These are phyloP conservation scores for Xylaria digitata DNA, from an alignment of 2,329 filamentous ascomycete species.

Conservation along the genomic window DNA sequence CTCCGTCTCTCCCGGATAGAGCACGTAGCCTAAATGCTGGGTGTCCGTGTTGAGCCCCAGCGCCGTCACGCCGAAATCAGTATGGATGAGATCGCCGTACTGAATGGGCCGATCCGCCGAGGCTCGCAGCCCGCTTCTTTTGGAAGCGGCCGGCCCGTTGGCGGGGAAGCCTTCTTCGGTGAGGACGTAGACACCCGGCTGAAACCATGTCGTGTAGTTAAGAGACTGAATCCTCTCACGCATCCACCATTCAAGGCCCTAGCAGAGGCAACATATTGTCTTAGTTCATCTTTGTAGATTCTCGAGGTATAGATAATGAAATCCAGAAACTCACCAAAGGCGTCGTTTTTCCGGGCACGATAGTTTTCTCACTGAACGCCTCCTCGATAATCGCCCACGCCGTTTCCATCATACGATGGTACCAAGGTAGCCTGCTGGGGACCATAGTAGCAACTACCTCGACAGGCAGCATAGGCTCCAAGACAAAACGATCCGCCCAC, in stretches of 20 bases:
- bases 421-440: constrained; percentile 55
- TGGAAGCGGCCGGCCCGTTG: constrained; percentile 5
- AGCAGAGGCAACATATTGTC: not conserved
- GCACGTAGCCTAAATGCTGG: constrained; percentile 62
- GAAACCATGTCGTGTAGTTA: constrained; percentile 66
- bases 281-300: not conserved
- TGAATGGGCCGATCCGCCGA: constrained; percentile 50
- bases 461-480: constrained; percentile 58
- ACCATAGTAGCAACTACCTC: constrained; percentile 61
- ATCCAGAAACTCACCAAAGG: constrained; percentile 47
- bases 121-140: constrained; percentile 35
- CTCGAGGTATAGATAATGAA: not conserved
- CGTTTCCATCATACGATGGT: constrained; percentile 60
- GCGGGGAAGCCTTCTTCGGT: constrained; percentile 45
- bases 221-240: constrained; percentile 60
- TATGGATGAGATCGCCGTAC: constrained; percentile 61
- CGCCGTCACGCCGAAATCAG: constrained; percentile 62
- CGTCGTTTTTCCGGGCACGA: constrained; percentile 57
- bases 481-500: constrained; percentile 56
- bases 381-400: constrained; percentile 62
- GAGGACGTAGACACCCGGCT: constrained; percentile 59
- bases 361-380: constrained; percentile 57
- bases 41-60: constrained; percentile 62
- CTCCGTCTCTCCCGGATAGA: constrained; percentile 56
- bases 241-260: constrained; percentile 64